Evolutionary conservation across 2,329 filamentous ascomycete genomes (phyloP).

Genomic region (Corniculantispora saksenae): DNA sequence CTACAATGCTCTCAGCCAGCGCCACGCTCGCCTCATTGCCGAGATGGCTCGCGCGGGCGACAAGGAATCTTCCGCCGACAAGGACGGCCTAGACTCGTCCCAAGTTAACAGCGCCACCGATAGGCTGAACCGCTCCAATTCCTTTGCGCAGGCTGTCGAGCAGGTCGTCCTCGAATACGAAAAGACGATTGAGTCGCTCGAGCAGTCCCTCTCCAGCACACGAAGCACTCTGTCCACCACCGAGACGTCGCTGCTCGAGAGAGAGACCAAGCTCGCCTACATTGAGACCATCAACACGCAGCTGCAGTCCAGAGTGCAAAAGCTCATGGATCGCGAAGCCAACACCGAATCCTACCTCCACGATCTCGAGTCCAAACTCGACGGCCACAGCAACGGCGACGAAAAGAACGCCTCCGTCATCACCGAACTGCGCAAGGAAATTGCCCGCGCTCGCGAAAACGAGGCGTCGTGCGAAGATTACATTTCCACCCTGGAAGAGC

Average conservation of each 20-base stretch:
- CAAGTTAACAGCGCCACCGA: slow-evolving; percentile 80
- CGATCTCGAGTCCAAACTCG: slow-evolving; percentile 86
- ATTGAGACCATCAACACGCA: slow-evolving; percentile 90
- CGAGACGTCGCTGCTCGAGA: slow-evolving; percentile 86
- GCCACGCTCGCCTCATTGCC: slow-evolving; percentile 92
- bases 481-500: slow-evolving; percentile 93
- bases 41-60: slow-evolving; percentile 88
- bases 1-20: slow-evolving; percentile 85
- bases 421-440: slow-evolving; percentile 85
- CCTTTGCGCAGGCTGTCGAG: slow-evolving; percentile 93
- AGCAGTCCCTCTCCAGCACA: slow-evolving; percentile 88
- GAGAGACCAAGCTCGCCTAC: slow-evolving; percentile 91
- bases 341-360: slow-evolving; percentile 92
- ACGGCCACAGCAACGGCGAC: slow-evolving; percentile 86
- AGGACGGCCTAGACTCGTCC: slow-evolving; percentile 53
- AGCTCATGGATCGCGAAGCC: slow-evolving; percentile 85
- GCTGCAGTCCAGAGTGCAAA: slow-evolving; percentile 86
- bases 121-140: slow-evolving; percentile 89
- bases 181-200: slow-evolving; percentile 93
- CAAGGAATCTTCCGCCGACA: slow-evolving; percentile 58
- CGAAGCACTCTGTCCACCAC: slow-evolving; percentile 78
- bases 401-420: slow-evolving; percentile 89
- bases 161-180: slow-evolving; percentile 97
- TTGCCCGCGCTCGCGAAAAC: slow-evolving; percentile 83
- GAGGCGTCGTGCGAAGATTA: slow-evolving; percentile 93